phyloP scores from a whole-genome alignment of 108 stramenopile genomes.

The Discostella pseudostelligera region DNA sequence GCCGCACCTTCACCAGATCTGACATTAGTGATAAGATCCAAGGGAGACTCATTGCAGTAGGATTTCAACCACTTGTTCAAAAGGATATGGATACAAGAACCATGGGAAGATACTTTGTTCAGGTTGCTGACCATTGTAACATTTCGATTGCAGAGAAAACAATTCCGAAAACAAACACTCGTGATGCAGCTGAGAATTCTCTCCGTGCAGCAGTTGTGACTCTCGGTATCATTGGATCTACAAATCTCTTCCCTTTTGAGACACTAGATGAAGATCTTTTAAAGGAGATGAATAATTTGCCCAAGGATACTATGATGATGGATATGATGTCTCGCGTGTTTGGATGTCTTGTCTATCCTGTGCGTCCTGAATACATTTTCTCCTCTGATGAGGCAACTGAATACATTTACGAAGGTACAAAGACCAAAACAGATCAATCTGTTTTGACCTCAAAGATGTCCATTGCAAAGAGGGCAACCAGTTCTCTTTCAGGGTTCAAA shows the following conservation, averaged over 20 bases:
- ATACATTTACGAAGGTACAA: conserved; percentile 23
- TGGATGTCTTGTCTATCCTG: conserved; percentile 1
- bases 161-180: conserved; percentile 19
- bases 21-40: too few relatives aligned
- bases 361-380: conserved; percentile 4
- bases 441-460: conserved; percentile 5
- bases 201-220: conserved; percentile 13
- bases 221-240: background rate
- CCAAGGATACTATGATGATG: background rate
- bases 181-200: conserved; percentile 19
- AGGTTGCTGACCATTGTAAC: too few relatives aligned
- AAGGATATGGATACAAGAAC: too few relatives aligned
- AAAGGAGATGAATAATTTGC: background rate
- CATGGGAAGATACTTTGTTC: too few relatives aligned
- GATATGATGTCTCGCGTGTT: conserved; percentile 5
- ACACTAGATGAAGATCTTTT: background rate
- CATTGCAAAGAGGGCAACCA: background rate
- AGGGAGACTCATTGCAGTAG: too few relatives aligned
- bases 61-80: too few relatives aligned
- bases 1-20: too few relatives aligned
- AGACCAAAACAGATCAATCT: background rate
- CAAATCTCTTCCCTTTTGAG: conserved; percentile 7
- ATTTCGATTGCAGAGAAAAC: background rate
- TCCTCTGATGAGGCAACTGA: conserved; percentile 23
- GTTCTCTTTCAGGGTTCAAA: conserved; percentile 1